Base-by-base conservation (phyloP, 371 early-diverging fungal genomes). In the Nosema muscidifuracis region DNA sequence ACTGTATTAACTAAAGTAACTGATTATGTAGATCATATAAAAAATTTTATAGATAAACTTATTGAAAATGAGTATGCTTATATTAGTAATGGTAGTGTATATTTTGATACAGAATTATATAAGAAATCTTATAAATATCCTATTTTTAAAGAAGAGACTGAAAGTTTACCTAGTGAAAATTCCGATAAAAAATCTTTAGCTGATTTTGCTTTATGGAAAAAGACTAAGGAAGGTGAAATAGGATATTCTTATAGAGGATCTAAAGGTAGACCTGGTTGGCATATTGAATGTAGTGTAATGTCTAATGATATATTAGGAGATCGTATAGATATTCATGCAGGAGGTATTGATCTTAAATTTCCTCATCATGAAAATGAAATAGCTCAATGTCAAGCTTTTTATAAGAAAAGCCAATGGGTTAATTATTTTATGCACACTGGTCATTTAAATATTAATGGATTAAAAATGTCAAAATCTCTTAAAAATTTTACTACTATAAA, bases 321-420 rank as follows among this genome's bases (percentile, higher is more conserved):
- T 28, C 84, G 85, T 34, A 87, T 99, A 80, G 99, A 99, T 83
- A 90, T 99, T 77, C 99, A 99, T 84, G 88, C 92, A 18, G 99
- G 99, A 65, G 99, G 97, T 31, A 88, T 91, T 66, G 99, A 99
- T 85, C 85, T 99, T 50, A 89, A 89, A 13, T 99, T 99, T 87
- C 99, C 99, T 47, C 99, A 99, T 81, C 99, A 99, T 84, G 97
- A 97, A 81, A 97, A 99, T 77, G 99, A 99, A 83, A 77, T 99
- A 55, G 95, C 95, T 6, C 99, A 96, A 84, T 75, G 77, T 30
- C 77, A 88, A 83, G 97, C 94, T 15, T 88, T 90, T 78, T 91
- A 87, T 80, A 87, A 88, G 76, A 88, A 88, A 86, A 73, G 85
- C 24, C 66, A 91, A 85, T 97, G 97, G 97, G 89, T 93, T 77